Evolutionary conservation across 805 yeast species (phyloP).

Genomic region (Wickerhamomyces bisporus): DNA sequence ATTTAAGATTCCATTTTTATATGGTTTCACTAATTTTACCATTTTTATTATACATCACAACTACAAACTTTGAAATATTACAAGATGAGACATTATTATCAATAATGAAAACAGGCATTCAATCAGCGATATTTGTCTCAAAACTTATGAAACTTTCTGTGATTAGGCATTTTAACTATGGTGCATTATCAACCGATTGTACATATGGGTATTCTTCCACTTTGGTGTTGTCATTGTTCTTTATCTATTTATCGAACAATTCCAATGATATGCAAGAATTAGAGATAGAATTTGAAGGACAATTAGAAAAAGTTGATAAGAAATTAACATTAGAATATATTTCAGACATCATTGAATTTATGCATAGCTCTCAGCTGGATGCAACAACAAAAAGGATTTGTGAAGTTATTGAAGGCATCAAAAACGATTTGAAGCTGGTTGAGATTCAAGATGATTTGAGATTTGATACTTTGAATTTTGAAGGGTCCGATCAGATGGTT

Average conservation of each 20-base stretch:
- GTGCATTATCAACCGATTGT: constrained; percentile 41
- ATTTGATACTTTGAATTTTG: constrained; percentile 17
- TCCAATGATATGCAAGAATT: constrained; percentile 19
- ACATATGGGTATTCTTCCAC: constrained; percentile 39
- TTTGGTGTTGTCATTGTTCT: constrained; percentile 37
- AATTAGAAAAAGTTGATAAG: constrained; percentile 13
- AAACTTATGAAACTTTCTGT: constrained; percentile 31
- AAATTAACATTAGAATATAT: constrained; percentile 17
- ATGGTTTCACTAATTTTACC: constrained; percentile 39
- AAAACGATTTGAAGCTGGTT: constrained; percentile 37
- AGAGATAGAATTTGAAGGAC: constrained; percentile 1
- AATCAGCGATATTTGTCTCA: constrained; percentile 35
- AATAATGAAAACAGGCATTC: constrained; percentile 35
- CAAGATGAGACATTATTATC: constrained; percentile 38
- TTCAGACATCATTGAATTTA: constrained; percentile 18
- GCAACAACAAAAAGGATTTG: constrained; percentile 39
- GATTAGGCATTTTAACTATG: constrained; percentile 29
- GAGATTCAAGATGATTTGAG: constrained; percentile 21
- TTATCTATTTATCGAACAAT: constrained; percentile 26
- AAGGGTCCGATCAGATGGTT: constrained; percentile 17
- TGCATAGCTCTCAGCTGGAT: constrained; percentile 27
- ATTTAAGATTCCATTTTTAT: constrained; percentile 37
- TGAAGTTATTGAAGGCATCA: constrained; percentile 37
- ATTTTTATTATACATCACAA: constrained; percentile 34
- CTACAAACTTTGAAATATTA: constrained; percentile 30